Percentiles rank a stretch among this genome's conserved stretches.
Conservation (phyloP, 2,329 filamentous ascomycete genomes). For the Aurifilum marmelostoma region DNA sequence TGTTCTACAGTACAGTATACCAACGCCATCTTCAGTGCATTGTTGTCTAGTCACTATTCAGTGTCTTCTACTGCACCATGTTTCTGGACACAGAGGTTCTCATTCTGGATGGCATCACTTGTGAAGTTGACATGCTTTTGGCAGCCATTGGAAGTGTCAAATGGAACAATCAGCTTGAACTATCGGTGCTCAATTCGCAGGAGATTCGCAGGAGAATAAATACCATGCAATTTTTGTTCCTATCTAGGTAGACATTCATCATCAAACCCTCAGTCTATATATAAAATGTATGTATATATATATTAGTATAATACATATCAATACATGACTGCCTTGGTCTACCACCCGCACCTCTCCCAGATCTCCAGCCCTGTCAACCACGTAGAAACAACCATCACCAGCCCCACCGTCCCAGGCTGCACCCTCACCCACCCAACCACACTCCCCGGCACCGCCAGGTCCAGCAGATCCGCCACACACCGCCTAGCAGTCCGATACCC, state of each 20-base stretch:
- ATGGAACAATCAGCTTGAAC: background rate
- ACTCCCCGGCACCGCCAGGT: slow-evolving; percentile 64
- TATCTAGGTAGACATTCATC: background rate
- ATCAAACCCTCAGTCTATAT: background rate
- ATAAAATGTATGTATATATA: too few species aligned
- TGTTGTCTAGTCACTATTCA: background rate
- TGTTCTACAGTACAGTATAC: too few species aligned
- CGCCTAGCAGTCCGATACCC: slow-evolving; percentile 47
- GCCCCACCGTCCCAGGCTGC: slow-evolving; percentile 55
- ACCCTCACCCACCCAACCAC: slow-evolving; percentile 63
- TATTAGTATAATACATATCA: background rate
- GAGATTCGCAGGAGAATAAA: too few species aligned
- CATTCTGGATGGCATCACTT: background rate
- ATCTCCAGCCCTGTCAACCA: slow-evolving; percentile 62
- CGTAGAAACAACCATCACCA: slow-evolving; percentile 64
- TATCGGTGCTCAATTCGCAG: background rate
- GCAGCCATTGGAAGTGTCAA: background rate
- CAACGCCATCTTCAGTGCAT: background rate
- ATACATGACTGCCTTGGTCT: background rate
- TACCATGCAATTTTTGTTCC: background rate
- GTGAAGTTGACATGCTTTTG: background rate
- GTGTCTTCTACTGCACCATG: background rate
- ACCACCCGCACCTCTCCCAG: slow-evolving; percentile 57
- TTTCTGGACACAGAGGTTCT: background rate
- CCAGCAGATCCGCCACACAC: slow-evolving; percentile 60